Percentiles rank a stretch among this genome's conserved stretches.
phyloP scores from a whole-genome alignment of 305 asterid species.

The Fraxinus velutina region DNA sequence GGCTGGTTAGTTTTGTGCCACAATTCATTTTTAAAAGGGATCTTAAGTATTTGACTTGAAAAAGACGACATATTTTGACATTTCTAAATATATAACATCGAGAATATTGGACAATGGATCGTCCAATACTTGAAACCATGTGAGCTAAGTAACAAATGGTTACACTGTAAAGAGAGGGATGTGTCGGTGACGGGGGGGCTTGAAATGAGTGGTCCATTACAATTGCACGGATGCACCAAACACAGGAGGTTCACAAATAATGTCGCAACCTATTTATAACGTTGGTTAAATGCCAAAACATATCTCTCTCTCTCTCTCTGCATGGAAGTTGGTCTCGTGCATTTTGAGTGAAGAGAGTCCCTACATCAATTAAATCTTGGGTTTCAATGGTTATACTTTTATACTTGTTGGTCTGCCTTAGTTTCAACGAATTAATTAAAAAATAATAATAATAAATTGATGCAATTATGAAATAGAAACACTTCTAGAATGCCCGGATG shows the following conservation, averaged over 20 bases:
- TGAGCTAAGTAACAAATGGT: background rate
- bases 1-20: background rate
- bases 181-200: background rate
- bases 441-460: no score
- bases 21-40: background rate
- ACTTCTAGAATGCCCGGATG: background rate
- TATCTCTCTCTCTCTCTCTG: background rate
- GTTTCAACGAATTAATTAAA: background rate
- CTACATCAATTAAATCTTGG: no score
- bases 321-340: background rate
- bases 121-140: background rate
- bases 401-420: background rate
- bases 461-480: background rate
- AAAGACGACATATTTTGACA: background rate
- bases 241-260: background rate
- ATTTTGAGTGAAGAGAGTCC: no score
- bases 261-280: background rate
- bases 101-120: background rate
- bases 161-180: background rate
- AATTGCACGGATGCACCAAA: background rate
- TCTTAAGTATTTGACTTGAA: background rate
- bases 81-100: background rate
- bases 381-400: background rate
- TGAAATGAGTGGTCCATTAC: background rate
- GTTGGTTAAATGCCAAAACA: background rate